Evolutionary conservation across 257 asterid species (phyloP).

Genomic region (Cruciata laevipes): DNA sequence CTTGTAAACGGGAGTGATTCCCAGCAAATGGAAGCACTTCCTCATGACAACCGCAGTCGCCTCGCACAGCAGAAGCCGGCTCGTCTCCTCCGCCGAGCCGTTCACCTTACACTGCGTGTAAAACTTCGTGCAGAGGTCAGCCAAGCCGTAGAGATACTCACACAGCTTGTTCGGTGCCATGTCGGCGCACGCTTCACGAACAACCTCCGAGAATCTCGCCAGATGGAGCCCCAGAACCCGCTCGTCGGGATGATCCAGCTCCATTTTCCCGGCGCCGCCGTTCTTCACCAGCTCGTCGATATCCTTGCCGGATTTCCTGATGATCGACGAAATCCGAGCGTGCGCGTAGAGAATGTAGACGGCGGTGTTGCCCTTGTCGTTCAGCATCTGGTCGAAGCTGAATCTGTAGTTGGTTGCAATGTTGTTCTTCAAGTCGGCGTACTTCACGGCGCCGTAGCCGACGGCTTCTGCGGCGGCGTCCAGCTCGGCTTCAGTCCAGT

Average conservation of each 20-base stretch:
- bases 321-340: constrained; percentile 94
- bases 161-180: constrained; percentile 66
- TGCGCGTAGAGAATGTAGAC: constrained; percentile 92
- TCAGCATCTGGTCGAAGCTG: constrained; percentile 94
- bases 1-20: constrained; percentile 87
- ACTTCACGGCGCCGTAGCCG: constrained; percentile 37
- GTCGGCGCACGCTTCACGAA: constrained; percentile 67
- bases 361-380: constrained; percentile 96
- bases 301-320: constrained; percentile 79
- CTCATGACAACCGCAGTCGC: constrained; percentile 94
- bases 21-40: constrained; percentile 71
- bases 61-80: constrained; percentile 81
- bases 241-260: constrained; percentile 74
- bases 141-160: constrained; percentile 75
- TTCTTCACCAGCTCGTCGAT: constrained; percentile 67
- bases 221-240: constrained; percentile 74
- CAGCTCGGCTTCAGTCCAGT: no score
- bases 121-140: constrained; percentile 79
- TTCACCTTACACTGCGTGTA: constrained; percentile 86
- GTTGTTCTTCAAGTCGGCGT: constrained; percentile 90
- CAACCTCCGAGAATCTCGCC: constrained; percentile 92
- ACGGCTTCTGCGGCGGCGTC: no score
- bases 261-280: constrained; percentile 57
- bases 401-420: constrained; percentile 78
- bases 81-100: constrained; percentile 69